Evolutionary conservation across 495 filamentous ascomycete genomes (phyloP), one percentile per base, ranked within the genome.

Genomic region (Penicillium macrosclerotiorum): DNA sequence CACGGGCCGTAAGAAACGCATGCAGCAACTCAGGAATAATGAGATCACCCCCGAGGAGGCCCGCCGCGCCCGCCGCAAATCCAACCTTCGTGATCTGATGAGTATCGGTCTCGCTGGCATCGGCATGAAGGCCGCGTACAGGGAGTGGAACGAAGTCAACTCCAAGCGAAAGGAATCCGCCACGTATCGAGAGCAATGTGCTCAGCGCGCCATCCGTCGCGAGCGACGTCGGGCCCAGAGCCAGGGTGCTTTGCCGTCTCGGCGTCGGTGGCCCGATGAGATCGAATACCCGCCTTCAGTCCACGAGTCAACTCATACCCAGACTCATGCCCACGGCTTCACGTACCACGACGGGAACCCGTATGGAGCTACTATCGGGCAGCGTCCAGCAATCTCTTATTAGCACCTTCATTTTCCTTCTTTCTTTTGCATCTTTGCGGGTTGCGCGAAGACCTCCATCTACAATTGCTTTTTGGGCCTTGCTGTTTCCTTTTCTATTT

Each of bases 101-200:
- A 84, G 84, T 26, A 72, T 95, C 1, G 89, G 89, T 51, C 85
- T 96, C 37, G 90, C 90, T 9, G 88, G 87, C 3, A 72, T 94
- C 24, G 88, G 90, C 59, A 85, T 95, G 74, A 90, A 90, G 67
- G 83, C 85, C 25, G 89, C 88, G 31, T 74, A 89, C 51, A 77
- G 76, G 3, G 88, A 91, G 62, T 86, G 83, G 83, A 78, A 83
- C 60, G 76, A 84, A 49, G 80, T 79, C 51, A 74, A 79, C 27
- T 75, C 84, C 64, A 73, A 83, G 57, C 71, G 79, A 25, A 72
- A 78, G 48, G 75, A 78, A 46, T 64, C 68, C 22, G 54, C 68
- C 8, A 65, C 81, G 35, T 76, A 85, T 26, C 67, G 77, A 44
- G 57, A 74, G 42, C 71, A 78, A 56, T 69, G 72, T 42, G 60